Conservation (phyloP, 345 rosid genomes). For the Eucalyptus caleyi region DNA sequence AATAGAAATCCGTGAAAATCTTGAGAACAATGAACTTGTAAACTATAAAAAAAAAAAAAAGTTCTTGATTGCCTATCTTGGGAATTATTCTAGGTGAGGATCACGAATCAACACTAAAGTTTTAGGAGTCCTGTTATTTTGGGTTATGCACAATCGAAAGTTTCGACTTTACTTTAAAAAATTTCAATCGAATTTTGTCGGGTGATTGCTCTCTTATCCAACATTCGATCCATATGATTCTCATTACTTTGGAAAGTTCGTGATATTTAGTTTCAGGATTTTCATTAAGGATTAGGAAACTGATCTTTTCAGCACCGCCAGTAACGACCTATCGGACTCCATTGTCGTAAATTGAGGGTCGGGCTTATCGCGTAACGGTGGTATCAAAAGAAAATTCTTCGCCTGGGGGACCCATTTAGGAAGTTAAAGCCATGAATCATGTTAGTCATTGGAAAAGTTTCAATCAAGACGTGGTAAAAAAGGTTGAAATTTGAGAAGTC, state of each 20-base stretch:
- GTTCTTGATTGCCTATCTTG: no score
- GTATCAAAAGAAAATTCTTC: not conserved
- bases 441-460: not conserved
- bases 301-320: not conserved
- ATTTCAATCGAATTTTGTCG: not conserved
- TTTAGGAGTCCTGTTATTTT: rapidly evolving
- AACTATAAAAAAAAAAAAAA: no score
- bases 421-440: not conserved
- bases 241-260: not conserved
- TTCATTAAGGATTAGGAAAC: not conserved
- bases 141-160: not conserved
- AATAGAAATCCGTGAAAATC: no score
- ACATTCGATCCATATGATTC: not conserved
- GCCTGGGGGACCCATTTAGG: not conserved
- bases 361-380: not conserved
- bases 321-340: not conserved
- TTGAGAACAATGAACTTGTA: no score
- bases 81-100: no score
- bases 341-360: not conserved
- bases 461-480: not conserved
- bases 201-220: not conserved
- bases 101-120: rapidly evolving
- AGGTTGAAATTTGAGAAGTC: not conserved
- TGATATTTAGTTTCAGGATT: not conserved
- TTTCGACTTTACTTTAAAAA: not conserved